phyloP scores from a whole-genome alignment of 768 basidiomycete genomes.

The Podaxis sp. region DNA sequence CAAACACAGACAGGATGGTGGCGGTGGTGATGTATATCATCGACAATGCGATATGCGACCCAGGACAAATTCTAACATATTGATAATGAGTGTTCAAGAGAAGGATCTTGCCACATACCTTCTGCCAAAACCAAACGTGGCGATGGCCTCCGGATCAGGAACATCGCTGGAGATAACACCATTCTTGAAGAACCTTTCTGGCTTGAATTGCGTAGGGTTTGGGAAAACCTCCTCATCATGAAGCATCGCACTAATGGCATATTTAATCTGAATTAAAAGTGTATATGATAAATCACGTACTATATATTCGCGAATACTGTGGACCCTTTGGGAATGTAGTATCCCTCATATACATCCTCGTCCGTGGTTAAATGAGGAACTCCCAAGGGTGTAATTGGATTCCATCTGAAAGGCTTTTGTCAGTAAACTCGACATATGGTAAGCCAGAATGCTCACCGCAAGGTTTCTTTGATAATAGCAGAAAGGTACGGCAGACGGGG shows the following conservation, averaged over 20 bases:
- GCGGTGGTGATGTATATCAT: conserved; percentile 2
- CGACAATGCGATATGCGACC: neutral
- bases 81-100: neutral
- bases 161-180: conserved; percentile 18
- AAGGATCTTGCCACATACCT: conserved; percentile 12
- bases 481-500: conserved; percentile 17
- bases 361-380: neutral
- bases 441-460: conserved; percentile 11
- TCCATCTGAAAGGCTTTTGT: neutral
- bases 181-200: conserved; percentile 10
- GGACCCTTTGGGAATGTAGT: conserved; percentile 11
- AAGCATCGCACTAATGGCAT: conserved; percentile 8
- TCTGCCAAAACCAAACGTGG: conserved; percentile 28
- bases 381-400: conserved; percentile 4
- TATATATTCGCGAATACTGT: conserved; percentile 4
- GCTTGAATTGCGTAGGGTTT: conserved; percentile 10
- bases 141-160: conserved; percentile 19
- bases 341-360: conserved; percentile 12
- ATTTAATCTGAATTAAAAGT: neutral
- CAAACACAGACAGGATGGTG: conserved; percentile 12
- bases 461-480: conserved; percentile 19
- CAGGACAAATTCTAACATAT: conserved; percentile 8
- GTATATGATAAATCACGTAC: neutral
- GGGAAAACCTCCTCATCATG: conserved; percentile 10
- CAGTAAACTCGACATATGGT: neutral